Evolutionary conservation across 2,329 filamentous ascomycete genomes (phyloP), one percentile per base, ranked within the genome.

Genomic region (Claviceps arundinis): DNA sequence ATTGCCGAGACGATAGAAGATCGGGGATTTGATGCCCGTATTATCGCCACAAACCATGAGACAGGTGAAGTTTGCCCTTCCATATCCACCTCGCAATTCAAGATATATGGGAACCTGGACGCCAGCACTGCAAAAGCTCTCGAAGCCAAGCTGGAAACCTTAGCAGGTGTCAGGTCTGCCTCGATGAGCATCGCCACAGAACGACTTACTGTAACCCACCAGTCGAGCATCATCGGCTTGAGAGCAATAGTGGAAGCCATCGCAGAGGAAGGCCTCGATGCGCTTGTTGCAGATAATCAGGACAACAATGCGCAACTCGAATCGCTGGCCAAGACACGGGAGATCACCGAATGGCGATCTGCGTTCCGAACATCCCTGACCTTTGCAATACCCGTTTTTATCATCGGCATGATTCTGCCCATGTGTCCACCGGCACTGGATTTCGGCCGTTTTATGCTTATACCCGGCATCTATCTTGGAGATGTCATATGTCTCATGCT

Each of bases 271-370:
- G 90, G 91, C 2, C 88, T 87, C 66, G 95, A 96, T 64, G 93
- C 91, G 1, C 73, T 98, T 2, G 79, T 97, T 11, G 84, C 90
- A 1, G 91, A 97, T 58, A 85, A 83, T 50, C 89, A 97, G 61
- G 93, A 98, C 69, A 97, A 95, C 66, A 95, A 95, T 62, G 91
- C 93, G 1, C 93, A 98, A 65, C 78, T 98, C 2, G 89, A 97
- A 66, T 97, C 93, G 1, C 76, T 98, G 2, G 87, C 93, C 8
- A 98, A 98, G 70, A 97, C 93, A 0, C 87, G 88, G 59, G 93
- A 98, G 67, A 95, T 98, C 56, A 87, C 85, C 57, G 89, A 95
- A 67, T 98, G 93, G 93, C 82, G 80, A 56, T 79, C 75, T 34
- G 88, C 89, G 0, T 95, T 97, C 68, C 75, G 78, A 56, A 76